Evolutionary conservation across 805 yeast genomes (phyloP).

Genomic region (Nakazawaea ishiwadae): DNA sequence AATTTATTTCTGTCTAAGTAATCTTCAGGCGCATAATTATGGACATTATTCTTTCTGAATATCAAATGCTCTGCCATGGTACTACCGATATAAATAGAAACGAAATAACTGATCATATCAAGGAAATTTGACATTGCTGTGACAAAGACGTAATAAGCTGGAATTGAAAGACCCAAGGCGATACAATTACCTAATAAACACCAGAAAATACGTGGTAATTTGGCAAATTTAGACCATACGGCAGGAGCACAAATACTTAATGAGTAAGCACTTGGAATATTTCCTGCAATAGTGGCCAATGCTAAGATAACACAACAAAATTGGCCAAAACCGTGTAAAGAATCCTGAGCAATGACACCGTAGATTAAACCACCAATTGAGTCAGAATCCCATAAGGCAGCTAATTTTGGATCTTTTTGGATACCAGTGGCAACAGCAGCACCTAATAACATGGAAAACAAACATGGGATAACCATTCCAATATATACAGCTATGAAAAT

Average conservation of each 20-base stretch:
- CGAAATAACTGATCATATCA: slow-evolving; percentile 29
- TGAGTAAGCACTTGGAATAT: slow-evolving; percentile 31
- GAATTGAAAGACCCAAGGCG: slow-evolving; percentile 29
- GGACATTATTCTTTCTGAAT: slow-evolving; percentile 20
- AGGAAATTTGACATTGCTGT: slow-evolving; percentile 28
- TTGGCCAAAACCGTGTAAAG: slow-evolving; percentile 28
- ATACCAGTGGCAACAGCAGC: slow-evolving; percentile 80
- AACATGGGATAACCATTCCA: slow-evolving; percentile 33
- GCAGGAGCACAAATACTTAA: slow-evolving; percentile 28
- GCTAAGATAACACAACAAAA: slow-evolving; percentile 29
- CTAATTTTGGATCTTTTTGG: slow-evolving; percentile 39
- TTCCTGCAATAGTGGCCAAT: slow-evolving; percentile 27
- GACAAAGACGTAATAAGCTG: slow-evolving; percentile 30
- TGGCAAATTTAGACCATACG: slow-evolving; percentile 27
- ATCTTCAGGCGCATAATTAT: slow-evolving; percentile 22
- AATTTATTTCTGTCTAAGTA: slow-evolving; percentile 21
- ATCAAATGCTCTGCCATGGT: slow-evolving; percentile 27
- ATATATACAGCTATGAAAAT: slow-evolving; percentile 24
- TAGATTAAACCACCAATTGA: slow-evolving; percentile 39
- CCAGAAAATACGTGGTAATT: slow-evolving; percentile 31
- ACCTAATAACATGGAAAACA: slow-evolving; percentile 74
- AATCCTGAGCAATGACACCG: slow-evolving; percentile 24
- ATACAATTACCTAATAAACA: slow-evolving; percentile 28
- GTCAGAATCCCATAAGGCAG: slow-evolving; percentile 42
- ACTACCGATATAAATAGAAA: slow-evolving; percentile 29